A percentile compares a stretch with the other conserved stretches of the same genome.
phyloP scores from a whole-genome alignment of 1,284 basidiomycete species.

The Trichosporon inkin region DNA sequence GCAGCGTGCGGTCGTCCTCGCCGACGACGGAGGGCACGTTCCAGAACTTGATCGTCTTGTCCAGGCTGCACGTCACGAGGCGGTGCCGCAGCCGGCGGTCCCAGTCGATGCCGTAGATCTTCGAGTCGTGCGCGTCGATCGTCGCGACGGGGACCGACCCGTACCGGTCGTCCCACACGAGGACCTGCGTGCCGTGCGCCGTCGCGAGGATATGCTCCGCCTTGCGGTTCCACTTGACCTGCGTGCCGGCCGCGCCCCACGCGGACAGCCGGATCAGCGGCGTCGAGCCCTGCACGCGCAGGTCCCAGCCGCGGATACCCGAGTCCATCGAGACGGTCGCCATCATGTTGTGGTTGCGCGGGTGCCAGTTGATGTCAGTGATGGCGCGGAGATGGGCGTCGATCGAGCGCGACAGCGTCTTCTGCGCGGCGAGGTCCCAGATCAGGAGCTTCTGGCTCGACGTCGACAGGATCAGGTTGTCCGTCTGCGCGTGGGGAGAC shows the following conservation, averaged over 20 bases:
- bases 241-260: constrained; percentile 58
- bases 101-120: constrained; percentile 97
- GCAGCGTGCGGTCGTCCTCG: constrained; percentile 19
- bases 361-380: constrained; percentile 95
- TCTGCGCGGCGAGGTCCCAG: constrained; percentile 74
- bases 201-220: constrained; percentile 81
- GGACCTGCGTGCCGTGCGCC: constrained; percentile 66
- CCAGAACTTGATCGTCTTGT: constrained; percentile 88
- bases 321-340: constrained; percentile 54
- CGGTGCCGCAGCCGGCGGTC: constrained; percentile 67
- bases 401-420: constrained; percentile 71
- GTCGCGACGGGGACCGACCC: constrained; percentile 74
- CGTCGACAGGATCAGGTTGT: constrained; percentile 90
- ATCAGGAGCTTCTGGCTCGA: constrained; percentile 93
- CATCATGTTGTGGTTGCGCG: constrained; percentile 65
- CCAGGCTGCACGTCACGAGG: constrained; percentile 84
- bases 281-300: constrained; percentile 51
- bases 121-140: constrained; percentile 74
- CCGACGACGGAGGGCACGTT: constrained; percentile 50
- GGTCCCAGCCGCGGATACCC: constrained; percentile 67
- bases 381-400: constrained; percentile 86
- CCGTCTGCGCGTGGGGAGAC: constrained; percentile 82
- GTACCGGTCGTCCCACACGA: constrained; percentile 58
- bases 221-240: constrained; percentile 91
- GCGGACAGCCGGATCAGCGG: constrained; percentile 50